These are phyloP conservation scores for Carex cristatella DNA, from an alignment of 176 grass and related monocot species.

Conservation along the genomic window DNA sequence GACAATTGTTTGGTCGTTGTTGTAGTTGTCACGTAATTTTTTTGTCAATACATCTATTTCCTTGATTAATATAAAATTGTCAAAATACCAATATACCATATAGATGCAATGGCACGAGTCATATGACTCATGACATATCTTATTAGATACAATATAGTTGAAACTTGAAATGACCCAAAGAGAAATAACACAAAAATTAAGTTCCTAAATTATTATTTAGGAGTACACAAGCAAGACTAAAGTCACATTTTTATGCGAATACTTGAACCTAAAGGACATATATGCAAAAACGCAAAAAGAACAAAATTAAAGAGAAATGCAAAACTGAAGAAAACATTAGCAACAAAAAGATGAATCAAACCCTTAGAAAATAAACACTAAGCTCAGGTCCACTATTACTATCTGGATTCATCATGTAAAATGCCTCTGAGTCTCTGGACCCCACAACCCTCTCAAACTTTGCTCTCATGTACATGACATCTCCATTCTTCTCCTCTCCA, in stretches of 20 bases:
- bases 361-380: slow-evolving; percentile 85
- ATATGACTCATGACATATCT: neutral
- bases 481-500: slow-evolving; percentile 36
- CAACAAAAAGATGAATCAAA: slow-evolving; percentile 38
- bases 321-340: slow-evolving; percentile 20
- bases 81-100: neutral
- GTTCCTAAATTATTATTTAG: neutral
- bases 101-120: neutral
- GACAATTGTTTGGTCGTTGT: too few species aligned
- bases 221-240: neutral
- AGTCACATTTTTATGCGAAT: neutral
- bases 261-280: neutral
- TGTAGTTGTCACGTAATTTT: too few species aligned
- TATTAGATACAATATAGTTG: neutral
- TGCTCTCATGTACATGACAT: slow-evolving; percentile 99
- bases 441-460: slow-evolving; percentile 86
- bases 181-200: neutral
- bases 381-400: slow-evolving; percentile 71
- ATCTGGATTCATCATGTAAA: slow-evolving; percentile 98
- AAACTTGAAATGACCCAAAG: neutral
- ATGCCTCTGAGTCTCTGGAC: slow-evolving; percentile 88
- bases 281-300: slow-evolving; percentile 20
- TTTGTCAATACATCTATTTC: too few species aligned
- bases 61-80: neutral
- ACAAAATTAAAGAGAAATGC: neutral